phyloP scores from a whole-genome alignment of 2,329 filamentous ascomycete species.

The Cladosporium oxysporum region DNA sequence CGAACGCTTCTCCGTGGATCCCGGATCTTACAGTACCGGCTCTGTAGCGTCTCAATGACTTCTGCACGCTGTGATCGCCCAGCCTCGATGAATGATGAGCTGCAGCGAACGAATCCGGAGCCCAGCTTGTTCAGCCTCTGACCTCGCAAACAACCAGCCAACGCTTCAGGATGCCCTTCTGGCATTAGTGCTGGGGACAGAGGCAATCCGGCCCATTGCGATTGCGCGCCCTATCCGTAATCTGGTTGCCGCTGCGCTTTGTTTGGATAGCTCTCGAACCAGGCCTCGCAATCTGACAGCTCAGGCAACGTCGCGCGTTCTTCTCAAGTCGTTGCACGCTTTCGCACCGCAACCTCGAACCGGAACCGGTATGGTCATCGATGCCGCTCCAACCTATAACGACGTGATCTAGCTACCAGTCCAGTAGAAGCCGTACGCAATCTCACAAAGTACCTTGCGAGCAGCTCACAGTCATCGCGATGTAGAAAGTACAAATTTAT shows the following conservation, averaged over 20 bases:
- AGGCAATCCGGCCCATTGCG: background rate
- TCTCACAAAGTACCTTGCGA: background rate
- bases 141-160: background rate
- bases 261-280: background rate
- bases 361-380: background rate
- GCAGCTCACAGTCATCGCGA: background rate
- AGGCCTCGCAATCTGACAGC: background rate
- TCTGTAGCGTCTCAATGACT: background rate
- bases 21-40: background rate
- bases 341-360: background rate
- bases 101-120: background rate
- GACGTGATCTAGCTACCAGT: background rate
- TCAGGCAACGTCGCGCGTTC: background rate
- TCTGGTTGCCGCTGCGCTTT: background rate
- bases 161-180: background rate
- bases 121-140: conserved; percentile 8
- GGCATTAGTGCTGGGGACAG: background rate
- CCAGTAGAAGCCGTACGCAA: background rate
- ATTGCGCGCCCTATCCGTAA: background rate
- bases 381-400: conserved; percentile 1
- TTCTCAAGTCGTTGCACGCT: background rate
- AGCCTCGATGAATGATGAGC: background rate
- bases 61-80: conserved; percentile 2
- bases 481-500: background rate
- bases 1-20: background rate